These are phyloP conservation scores for Ambrosiella xylebori DNA, from an alignment of 2,329 filamentous ascomycete genomes.

Conservation along the genomic window DNA sequence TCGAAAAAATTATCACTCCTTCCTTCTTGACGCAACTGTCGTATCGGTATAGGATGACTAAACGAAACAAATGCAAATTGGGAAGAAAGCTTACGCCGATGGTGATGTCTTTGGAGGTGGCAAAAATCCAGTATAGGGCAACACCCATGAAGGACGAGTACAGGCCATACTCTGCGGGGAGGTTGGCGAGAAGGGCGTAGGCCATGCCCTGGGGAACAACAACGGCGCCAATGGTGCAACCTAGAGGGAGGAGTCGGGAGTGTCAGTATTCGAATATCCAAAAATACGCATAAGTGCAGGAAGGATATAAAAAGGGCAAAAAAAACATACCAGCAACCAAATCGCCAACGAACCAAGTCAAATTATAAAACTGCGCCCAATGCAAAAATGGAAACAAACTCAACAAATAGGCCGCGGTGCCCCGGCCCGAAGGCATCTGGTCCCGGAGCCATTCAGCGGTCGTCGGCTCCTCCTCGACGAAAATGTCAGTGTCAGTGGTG, in stretches of 20 bases:
- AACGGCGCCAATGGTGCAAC: slow-evolving; percentile 24
- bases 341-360: slow-evolving; percentile 78
- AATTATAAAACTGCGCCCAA: slow-evolving; percentile 85
- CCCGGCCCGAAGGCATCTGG: slow-evolving; percentile 38
- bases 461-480: slow-evolving; percentile 68
- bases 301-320: neutral
- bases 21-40: neutral
- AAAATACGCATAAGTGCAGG: neutral
- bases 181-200: slow-evolving; percentile 31
- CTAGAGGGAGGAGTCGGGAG: neutral
- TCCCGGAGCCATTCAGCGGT: slow-evolving; percentile 53
- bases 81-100: slow-evolving; percentile 38
- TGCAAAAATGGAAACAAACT: slow-evolving; percentile 71
- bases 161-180: slow-evolving; percentile 32
- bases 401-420: slow-evolving; percentile 42
- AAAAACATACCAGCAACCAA: slow-evolving; percentile 47
- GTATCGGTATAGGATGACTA: neutral
- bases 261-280: neutral
- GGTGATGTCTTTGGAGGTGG: slow-evolving; percentile 95
- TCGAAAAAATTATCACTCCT: neutral
- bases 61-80: neutral
- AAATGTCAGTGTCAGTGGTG: slow-evolving; percentile 48
- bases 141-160: slow-evolving; percentile 88
- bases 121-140: slow-evolving; percentile 91
- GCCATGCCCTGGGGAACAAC: slow-evolving; percentile 39